Conservation (phyloP, 495 filamentous ascomycete species). For the Aspergillus diversus region DNA sequence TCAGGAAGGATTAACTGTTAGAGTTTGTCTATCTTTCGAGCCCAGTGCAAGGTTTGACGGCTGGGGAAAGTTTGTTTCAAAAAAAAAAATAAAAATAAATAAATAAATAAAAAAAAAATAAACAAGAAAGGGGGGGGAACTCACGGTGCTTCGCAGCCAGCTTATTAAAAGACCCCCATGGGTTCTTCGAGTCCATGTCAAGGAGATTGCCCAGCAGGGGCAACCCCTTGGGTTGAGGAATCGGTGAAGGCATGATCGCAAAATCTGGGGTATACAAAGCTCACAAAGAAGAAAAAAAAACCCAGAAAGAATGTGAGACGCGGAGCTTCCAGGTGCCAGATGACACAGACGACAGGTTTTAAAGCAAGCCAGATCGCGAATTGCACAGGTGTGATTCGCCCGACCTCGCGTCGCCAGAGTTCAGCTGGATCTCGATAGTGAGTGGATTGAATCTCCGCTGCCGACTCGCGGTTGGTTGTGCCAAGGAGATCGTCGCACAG, state of each 20-base stretch:
- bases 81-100: not conserved
- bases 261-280: constrained; percentile 1
- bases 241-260: constrained; percentile 46
- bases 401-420: constrained; percentile 5
- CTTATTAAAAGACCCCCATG: constrained; percentile 63
- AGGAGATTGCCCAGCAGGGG: constrained; percentile 71
- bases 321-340: not conserved
- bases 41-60: not conserved
- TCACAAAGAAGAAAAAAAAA: not conserved
- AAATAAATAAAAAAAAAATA: not conserved
- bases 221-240: constrained; percentile 68
- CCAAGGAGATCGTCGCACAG: constrained; percentile 29
- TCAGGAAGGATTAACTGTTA: not conserved
- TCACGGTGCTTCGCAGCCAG: constrained; percentile 67
- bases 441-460: constrained; percentile 17
- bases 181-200: constrained; percentile 62
- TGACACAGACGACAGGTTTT: constrained; percentile 5
- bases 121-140: constrained; percentile 1
- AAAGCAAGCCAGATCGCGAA: constrained; percentile 3
- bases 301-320: not conserved
- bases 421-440: constrained; percentile 14
- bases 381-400: constrained; percentile 10
- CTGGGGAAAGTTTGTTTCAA: not conserved
- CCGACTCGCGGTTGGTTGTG: constrained; percentile 15
- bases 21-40: not conserved